A percentile compares a stretch with the other conserved stretches of the same genome.
These are phyloP conservation scores for Stagonosporopsis chrysanthemi DNA, from an alignment of 2,329 filamentous ascomycete genomes.

Conservation along the genomic window DNA sequence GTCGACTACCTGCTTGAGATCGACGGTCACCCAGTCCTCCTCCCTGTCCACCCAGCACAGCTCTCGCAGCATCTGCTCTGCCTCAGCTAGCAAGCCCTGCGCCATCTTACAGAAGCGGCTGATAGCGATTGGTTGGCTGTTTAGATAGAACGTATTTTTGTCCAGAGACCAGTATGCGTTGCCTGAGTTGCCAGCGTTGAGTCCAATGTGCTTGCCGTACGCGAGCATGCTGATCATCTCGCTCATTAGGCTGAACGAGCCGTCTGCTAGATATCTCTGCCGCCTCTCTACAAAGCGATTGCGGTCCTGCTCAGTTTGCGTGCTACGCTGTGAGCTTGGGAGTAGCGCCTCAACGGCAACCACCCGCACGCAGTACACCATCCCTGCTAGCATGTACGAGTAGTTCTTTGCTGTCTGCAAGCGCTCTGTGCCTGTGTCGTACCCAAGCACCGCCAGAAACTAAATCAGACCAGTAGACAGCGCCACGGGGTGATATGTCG, in stretches of 20 bases:
- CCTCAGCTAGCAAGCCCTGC: no score
- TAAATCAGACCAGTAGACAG: no score
- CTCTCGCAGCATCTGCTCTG: background rate
- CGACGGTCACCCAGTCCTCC: background rate
- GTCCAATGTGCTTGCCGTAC: no score
- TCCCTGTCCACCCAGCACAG: background rate
- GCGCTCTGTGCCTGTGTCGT: background rate
- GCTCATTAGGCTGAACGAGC: background rate
- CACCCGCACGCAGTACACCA: background rate
- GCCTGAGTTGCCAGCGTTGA: background rate
- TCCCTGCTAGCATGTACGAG: background rate
- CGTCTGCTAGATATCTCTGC: background rate
- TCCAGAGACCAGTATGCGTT: slow-evolving; percentile 4
- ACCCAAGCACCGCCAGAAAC: no score
- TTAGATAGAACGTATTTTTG: background rate
- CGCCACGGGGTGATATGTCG: no score
- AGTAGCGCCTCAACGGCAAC: background rate
- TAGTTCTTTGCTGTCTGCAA: background rate
- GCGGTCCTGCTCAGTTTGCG: background rate
- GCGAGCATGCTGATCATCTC: background rate
- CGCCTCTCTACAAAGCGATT: background rate
- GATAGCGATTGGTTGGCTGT: no score
- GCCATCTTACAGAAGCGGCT: no score
- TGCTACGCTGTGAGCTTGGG: background rate
- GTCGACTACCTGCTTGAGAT: background rate